Percentiles rank a stretch among this genome's conserved stretches.
Evolutionary conservation across 176 grass and related monocot species (phyloP).

Genomic region (Oryza glumipatula): DNA sequence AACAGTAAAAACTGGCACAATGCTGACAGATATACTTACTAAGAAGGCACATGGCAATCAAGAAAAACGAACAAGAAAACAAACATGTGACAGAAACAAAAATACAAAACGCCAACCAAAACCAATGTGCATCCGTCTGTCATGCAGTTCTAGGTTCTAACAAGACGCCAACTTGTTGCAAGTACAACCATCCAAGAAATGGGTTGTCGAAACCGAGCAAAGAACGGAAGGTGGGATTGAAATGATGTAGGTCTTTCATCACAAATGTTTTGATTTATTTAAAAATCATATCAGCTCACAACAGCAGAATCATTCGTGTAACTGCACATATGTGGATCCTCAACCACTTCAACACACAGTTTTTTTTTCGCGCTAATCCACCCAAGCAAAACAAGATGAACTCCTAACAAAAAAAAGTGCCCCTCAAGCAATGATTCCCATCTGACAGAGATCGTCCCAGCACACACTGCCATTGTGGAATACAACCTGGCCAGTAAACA

Average conservation of each 20-base stretch:
- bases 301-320: background rate
- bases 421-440: constrained; percentile 47
- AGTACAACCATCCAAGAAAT: constrained; percentile 28
- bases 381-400: constrained; percentile 4
- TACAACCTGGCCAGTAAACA: constrained; percentile 63
- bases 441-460: constrained; percentile 49
- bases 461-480: constrained; percentile 52
- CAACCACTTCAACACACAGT: background rate
- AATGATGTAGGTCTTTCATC: background rate
- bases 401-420: constrained; percentile 4
- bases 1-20: background rate
- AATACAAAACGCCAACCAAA: constrained; percentile 56
- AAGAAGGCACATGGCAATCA: constrained; percentile 20
- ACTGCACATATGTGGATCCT: background rate
- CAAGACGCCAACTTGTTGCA: constrained; percentile 41
- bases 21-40: constrained; percentile 38
- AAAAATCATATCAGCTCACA: constrained; percentile 25
- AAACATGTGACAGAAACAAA: constrained; percentile 53
- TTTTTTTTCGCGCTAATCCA: background rate
- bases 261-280: background rate
- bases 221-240: background rate
- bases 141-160: constrained; percentile 35
- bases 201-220: background rate
- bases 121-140: constrained; percentile 53
- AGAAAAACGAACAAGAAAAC: constrained; percentile 44